Evolutionary conservation across 768 basidiomycete genomes (phyloP), one percentile per base, ranked within the genome.

Genomic region (Amanita thiersii): DNA sequence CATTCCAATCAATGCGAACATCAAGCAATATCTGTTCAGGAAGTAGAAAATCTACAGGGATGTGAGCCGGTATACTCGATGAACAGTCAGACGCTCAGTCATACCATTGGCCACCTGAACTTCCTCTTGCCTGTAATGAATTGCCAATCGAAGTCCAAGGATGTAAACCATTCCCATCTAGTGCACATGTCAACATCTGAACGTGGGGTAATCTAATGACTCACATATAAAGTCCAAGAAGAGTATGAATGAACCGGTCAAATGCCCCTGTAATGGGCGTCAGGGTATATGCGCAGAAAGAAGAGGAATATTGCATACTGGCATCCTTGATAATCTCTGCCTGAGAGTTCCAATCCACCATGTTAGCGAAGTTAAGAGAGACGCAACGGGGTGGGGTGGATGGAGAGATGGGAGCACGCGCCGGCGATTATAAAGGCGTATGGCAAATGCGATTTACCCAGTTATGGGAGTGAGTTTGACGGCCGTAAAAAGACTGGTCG

Each of bases 1-100:
- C 82, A 85, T 81, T 52, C 82, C 82, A 42, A 81, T 65, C 46
- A 84, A 58, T 2, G 82, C 76, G 47, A 81, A 67, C 4, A 85
- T 58, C 26, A 84, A 58, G 50, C 66, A 72, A 54, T 84, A 85
- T 38, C 82, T 73, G 48, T 79, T 77, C 34, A 77, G 56, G 57
- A 85, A 84, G 56, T 85, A 85, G 53, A 82, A 81, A 33, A 69
- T 59, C 80, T 83, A 44, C 2, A 47, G 24, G 43, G 10, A 18
- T 10, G 6, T 21, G 12, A 19, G 19, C 20, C 47, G 48, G 36
- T 21, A 17, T 10, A 17, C 29, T 25, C 10, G 37, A 17, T 3
- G 11, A 2, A 31, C 23, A 43, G 20, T 8, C n/a, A 17, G 11
- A 14, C 10, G 37, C 63, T n/a, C n/a, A n/a, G n/a, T n/a, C n/a